Evolutionary conservation across 208 protist genomes (phyloP).

Genomic region (Kentomonas sorsogonicus): DNA sequence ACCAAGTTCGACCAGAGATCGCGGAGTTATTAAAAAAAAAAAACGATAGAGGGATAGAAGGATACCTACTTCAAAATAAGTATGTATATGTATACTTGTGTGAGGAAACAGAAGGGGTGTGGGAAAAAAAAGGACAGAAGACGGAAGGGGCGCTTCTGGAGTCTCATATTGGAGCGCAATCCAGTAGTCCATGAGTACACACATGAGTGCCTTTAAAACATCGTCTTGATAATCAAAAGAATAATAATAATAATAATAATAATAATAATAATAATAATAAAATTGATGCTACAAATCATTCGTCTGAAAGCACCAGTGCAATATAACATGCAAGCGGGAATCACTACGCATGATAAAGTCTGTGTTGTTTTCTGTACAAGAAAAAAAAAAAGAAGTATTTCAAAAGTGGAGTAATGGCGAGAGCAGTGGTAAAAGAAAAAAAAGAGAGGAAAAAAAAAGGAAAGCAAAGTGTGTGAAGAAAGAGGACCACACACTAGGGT

Average conservation of each 20-base stretch:
- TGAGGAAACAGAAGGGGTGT: slow-evolving; percentile 1
- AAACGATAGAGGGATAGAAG: neutral
- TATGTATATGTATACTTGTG: slow-evolving; percentile 9
- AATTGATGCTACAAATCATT: neutral
- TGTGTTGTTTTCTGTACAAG: slow-evolving; percentile 2
- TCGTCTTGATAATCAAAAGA: neutral
- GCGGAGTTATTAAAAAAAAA: neutral
- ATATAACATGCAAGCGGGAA: neutral
- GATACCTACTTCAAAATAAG: neutral
- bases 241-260: neutral
- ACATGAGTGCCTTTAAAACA: neutral
- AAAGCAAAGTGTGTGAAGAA: slow-evolving; percentile 5
- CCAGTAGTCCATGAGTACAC: neutral
- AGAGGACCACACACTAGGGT: no score
- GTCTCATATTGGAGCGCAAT: neutral
- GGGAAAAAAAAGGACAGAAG: slow-evolving; percentile 2
- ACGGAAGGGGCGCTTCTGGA: neutral
- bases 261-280: neutral
- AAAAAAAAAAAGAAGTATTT: slow-evolving; percentile 15
- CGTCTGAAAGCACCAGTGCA: neutral
- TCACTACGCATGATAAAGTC: neutral
- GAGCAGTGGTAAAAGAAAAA: slow-evolving; percentile 10
- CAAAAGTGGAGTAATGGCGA: slow-evolving; percentile 2
- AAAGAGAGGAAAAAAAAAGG: neutral
- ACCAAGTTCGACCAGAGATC: no score